Base-by-base conservation (phyloP, 2,329 filamentous ascomycete species). In the Calonectria fujianensis region DNA sequence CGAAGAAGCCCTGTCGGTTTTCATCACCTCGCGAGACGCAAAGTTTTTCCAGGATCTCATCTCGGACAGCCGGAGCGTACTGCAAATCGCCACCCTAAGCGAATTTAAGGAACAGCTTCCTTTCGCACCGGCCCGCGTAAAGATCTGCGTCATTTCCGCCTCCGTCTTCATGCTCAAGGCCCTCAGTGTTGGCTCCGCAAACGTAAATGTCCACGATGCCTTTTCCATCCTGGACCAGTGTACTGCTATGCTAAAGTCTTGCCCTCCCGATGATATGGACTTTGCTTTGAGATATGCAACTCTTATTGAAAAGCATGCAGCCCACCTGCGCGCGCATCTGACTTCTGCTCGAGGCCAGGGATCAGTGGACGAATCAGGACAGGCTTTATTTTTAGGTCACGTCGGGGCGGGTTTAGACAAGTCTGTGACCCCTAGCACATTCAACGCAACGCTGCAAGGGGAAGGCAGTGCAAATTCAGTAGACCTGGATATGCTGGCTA, bases 221-320 rank as follows among this genome's bases (percentile, higher is more conserved):
- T 63, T 63, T 41, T 63, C 57, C 1, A 63, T 63, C 24, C 16
- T 63, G 24, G 57, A 63, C 16, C 35, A 63, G 37, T 41, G 57
- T 24, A 63, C 57, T 27, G 27, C 37, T 9, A 63, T 39, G 39
- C 18, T 63, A 13, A 63, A 41, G 3, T 63, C 57, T 11, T 63
- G 35, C 27, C 57, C 57, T 41, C 57, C 57, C 18, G 57, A 63
- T 18, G 57, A 63, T 3, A 63, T 63, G 57, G 57, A 63, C 57
- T 63, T 63, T 41, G 57, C 57, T 29, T 41, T 63, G 24, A 63
- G 57, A 41, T 63, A 63, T 13, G 57, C 57, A 29, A 63, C 57
- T 5, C 37, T 63, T 27, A 63, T 63, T 4, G 57, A 63, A 41
- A 63, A 63, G 13, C 57, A 63, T 16, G 29, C 57, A 4, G 57